These are phyloP conservation scores for Vicia faba DNA, from an alignment of 306 rosid species.

Conservation along the genomic window DNA sequence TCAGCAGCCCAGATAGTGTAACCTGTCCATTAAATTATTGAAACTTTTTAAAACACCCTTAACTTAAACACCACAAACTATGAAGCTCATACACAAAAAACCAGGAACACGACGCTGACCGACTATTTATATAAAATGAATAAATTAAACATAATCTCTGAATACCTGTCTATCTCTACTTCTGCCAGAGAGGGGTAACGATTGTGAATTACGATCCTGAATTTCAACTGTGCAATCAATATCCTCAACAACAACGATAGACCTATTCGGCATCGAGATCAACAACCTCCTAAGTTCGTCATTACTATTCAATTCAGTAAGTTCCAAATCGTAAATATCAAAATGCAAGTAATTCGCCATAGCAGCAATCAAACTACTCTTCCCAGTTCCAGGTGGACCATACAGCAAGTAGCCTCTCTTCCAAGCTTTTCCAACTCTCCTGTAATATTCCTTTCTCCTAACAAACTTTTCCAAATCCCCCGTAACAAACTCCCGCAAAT, in stretches of 20 bases:
- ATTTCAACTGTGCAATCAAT: slow-evolving; percentile 66
- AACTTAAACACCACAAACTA: no score
- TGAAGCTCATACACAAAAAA: no score
- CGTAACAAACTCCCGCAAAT: slow-evolving; percentile 47
- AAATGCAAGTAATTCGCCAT: slow-evolving; percentile 77
- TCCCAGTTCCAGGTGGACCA: slow-evolving; percentile 91
- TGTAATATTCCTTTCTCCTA: slow-evolving; percentile 63
- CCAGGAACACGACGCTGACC: no score
- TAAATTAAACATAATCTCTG: no score
- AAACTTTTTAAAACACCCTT: no score
- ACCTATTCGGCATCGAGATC: slow-evolving; percentile 57
- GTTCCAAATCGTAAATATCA: slow-evolving; percentile 74
- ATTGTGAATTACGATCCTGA: slow-evolving; percentile 44
- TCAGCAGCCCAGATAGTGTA: slow-evolving; percentile 45
- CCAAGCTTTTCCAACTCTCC: slow-evolving; percentile 79
- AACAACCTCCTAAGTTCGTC: slow-evolving; percentile 55
- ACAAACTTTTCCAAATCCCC: slow-evolving; percentile 57
- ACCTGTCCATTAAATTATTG: slow-evolving; percentile 23
- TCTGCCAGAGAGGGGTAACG: background rate
- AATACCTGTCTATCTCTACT: slow-evolving; percentile 28
- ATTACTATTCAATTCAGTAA: slow-evolving; percentile 45
- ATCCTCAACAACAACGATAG: slow-evolving; percentile 82
- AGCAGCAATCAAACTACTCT: slow-evolving; percentile 78
- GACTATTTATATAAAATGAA: no score
- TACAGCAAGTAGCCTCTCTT: slow-evolving; percentile 77